Conservation (phyloP, 1,139 yeast genomes). For the Eremothecium cymbalariae region DNA sequence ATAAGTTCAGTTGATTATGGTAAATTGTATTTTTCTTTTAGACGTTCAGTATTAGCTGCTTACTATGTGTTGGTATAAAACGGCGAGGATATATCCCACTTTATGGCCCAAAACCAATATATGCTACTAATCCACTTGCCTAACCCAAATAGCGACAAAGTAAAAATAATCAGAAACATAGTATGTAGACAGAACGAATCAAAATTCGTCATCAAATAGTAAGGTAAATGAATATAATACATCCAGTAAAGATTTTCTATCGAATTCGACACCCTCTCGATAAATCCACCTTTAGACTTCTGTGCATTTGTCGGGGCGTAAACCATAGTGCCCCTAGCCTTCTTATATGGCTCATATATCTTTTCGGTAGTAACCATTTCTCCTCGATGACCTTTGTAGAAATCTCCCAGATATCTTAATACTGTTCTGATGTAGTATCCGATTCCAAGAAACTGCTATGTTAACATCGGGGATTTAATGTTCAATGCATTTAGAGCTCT, state of each 20-base stretch:
- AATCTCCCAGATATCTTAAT: background rate
- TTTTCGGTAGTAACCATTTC: conserved; percentile 6
- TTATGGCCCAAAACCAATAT: no score
- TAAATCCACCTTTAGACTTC: conserved; percentile 10
- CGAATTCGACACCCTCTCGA: conserved; percentile 12
- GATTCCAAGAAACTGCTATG: background rate
- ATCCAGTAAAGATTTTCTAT: conserved; percentile 34
- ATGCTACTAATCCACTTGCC: conserved; percentile 23
- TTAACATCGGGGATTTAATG: background rate
- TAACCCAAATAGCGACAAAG: conserved; percentile 28
- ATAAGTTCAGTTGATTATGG: no score
- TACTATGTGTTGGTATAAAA: no score
- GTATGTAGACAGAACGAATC: conserved; percentile 35
- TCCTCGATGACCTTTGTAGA: no score
- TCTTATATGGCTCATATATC: conserved; percentile 8
- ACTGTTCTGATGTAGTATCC: conserved; percentile 3
- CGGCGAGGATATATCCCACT: no score
- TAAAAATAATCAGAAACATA: conserved; percentile 31
- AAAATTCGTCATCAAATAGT: conserved; percentile 35
- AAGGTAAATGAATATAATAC: conserved; percentile 37
- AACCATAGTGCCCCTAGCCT: conserved; percentile 12
- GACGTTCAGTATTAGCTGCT: no score
- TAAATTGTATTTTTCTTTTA: no score
- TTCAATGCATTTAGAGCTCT: background rate
- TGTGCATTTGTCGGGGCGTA: conserved; percentile 14